Conservation (phyloP, 2,329 filamentous ascomycete species). For the Monosporascus sp. region DNA sequence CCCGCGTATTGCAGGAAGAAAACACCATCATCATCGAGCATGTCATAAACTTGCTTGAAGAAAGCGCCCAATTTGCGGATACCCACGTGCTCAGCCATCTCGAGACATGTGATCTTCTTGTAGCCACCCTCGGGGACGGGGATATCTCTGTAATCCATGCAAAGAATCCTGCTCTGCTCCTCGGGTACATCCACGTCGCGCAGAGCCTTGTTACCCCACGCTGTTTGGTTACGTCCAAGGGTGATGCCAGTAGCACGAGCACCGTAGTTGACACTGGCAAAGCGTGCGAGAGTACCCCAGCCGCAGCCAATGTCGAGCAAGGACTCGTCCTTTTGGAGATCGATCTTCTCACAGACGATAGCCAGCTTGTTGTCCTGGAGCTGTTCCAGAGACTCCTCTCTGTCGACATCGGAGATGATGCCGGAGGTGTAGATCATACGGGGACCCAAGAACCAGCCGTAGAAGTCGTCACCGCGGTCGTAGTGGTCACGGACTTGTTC, state of each 20-base stretch:
- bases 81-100: conserved; percentile 99
- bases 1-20: conserved; percentile 97
- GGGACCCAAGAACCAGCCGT: conserved; percentile 95
- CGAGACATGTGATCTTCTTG: conserved; percentile 93
- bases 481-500: conserved; percentile 98
- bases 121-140: conserved; percentile 72
- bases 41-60: conserved; percentile 81
- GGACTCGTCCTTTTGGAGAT: conserved; percentile 70
- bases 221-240: conserved; percentile 91
- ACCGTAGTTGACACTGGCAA: conserved; percentile 87
- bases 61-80: conserved; percentile 81
- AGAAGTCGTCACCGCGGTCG: conserved; percentile 96
- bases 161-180: conserved; percentile 85
- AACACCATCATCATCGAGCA: conserved; percentile 92
- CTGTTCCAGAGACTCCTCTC: conserved; percentile 87
- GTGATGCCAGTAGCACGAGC: conserved; percentile 84
- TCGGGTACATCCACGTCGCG: conserved; percentile 77
- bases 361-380: conserved; percentile 97
- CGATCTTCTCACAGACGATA: conserved; percentile 94
- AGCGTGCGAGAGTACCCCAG: conserved; percentile 94
- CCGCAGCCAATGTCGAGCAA: conserved; percentile 95
- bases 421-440: conserved; percentile 99
- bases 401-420: conserved; percentile 80
- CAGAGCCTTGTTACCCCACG: conserved; percentile 90
- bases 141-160: conserved; percentile 96